phyloP scores from a whole-genome alignment of 352 stramenopile genomes.

The Pythium inflatum region DNA sequence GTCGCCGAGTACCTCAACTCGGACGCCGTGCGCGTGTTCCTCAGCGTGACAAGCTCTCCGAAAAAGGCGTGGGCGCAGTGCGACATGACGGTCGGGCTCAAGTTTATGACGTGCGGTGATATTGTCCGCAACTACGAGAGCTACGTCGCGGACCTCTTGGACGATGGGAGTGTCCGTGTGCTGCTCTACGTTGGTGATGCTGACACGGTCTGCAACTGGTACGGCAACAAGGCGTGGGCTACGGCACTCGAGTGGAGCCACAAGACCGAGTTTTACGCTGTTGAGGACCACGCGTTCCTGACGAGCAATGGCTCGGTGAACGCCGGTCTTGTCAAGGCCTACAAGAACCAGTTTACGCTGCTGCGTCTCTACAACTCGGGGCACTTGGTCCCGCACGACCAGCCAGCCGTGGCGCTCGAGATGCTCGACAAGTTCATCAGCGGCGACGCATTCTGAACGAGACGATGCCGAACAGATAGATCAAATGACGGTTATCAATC shows the following conservation, averaged over 20 bases:
- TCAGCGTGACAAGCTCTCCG: too few species aligned
- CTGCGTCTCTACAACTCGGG: constrained; percentile 84
- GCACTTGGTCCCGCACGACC: constrained; percentile 90
- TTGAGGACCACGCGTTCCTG: constrained; percentile 26
- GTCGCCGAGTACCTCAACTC: constrained; percentile 19
- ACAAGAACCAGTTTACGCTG: constrained; percentile 71
- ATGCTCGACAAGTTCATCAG: constrained; percentile 86
- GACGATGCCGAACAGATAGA: too few species aligned
- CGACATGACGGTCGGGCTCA: too few species aligned
- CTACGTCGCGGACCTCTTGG: constrained; percentile 78
- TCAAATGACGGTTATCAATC: too few species aligned
- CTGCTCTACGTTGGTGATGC: constrained; percentile 60
- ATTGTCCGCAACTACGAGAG: constrained; percentile 87
- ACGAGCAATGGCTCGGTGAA: constrained; percentile 8
- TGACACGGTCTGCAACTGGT: constrained; percentile 96
- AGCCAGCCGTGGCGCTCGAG: constrained; percentile 71
- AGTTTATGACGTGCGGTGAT: constrained; percentile 65
- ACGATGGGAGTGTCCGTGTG: constrained; percentile 34
- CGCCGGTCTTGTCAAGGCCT: constrained; percentile 28
- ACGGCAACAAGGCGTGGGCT: constrained; percentile 93
- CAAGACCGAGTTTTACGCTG: constrained; percentile 69
- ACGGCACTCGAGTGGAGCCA: constrained; percentile 85
- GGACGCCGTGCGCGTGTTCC: constrained; percentile 12
- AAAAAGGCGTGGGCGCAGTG: too few species aligned
- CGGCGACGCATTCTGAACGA: constrained; percentile 19